A percentile compares a stretch with the other conserved stretches of the same genome.
Evolutionary conservation across 768 basidiomycete genomes (phyloP).

Genomic region (Suillus lakei): DNA sequence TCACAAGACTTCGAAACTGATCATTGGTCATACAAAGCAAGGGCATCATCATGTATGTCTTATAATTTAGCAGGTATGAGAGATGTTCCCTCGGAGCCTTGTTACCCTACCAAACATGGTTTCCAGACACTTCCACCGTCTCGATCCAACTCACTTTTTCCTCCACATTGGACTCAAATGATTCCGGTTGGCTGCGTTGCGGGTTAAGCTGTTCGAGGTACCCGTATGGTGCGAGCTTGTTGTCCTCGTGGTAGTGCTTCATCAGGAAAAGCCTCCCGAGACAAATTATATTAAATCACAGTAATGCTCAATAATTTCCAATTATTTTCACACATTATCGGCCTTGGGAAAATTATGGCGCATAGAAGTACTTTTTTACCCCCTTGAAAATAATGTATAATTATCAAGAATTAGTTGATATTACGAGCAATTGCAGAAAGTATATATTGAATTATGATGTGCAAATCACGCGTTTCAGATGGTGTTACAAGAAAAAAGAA

Average conservation of each 20-base stretch:
- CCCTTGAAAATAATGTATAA: too few species aligned
- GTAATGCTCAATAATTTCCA: too few species aligned
- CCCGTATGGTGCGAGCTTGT: conserved; percentile 25
- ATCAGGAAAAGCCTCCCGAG: too few species aligned
- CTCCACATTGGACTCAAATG: conserved; percentile 8
- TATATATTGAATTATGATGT: too few species aligned
- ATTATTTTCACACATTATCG: too few species aligned
- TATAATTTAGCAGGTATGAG: neutral
- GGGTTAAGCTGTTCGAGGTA: conserved; percentile 21
- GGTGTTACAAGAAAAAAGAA: too few species aligned
- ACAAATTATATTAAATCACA: too few species aligned
- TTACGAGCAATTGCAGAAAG: too few species aligned
- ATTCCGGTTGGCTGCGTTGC: conserved; percentile 10
- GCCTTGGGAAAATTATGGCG: too few species aligned
- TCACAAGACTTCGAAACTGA: neutral
- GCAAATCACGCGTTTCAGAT: too few species aligned
- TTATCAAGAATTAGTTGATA: too few species aligned
- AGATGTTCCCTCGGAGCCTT: neutral
- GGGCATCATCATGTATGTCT: neutral
- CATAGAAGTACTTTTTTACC: too few species aligned
- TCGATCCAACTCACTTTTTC: conserved; percentile 9
- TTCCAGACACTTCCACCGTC: neutral
- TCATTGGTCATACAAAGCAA: neutral
- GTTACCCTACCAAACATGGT: conserved; percentile 17
- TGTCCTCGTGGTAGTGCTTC: conserved; percentile 30